Evolutionary conservation across 371 early-diverging fungal genomes (phyloP).

Genomic region (Conidiobolus incongruus): DNA sequence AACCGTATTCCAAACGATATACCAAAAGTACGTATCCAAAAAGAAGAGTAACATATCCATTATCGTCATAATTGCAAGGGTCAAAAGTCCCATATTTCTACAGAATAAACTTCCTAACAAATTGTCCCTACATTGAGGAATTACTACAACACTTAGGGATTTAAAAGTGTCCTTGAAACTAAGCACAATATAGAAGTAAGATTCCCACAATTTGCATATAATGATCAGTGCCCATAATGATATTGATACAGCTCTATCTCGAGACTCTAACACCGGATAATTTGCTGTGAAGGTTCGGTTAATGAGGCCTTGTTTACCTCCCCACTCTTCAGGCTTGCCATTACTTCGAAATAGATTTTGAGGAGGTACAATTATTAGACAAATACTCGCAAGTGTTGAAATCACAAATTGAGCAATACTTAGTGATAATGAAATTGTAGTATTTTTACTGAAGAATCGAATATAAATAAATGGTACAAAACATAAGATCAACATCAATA

Average conservation of each 20-base stretch:
- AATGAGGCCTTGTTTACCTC: constrained; percentile 22
- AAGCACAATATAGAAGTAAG: constrained; percentile 62
- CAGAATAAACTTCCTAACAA: constrained; percentile 23
- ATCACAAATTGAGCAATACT: constrained; percentile 39
- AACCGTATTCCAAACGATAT: constrained; percentile 62
- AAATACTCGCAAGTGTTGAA: constrained; percentile 38
- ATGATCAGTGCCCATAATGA: constrained; percentile 51
- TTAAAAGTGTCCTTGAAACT: constrained; percentile 51
- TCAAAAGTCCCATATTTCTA: constrained; percentile 34
- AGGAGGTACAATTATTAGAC: constrained; percentile 39
- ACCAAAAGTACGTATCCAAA: constrained; percentile 82
- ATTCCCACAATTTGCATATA: constrained; percentile 48
- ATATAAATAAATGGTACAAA: constrained; percentile 44
- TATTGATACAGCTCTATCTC: constrained; percentile 53
- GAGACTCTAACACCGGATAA: constrained; percentile 43
- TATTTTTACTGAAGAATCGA: constrained; percentile 17
- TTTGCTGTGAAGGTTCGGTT: constrained; percentile 53
- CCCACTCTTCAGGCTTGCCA: constrained; percentile 14
- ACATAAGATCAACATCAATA: constrained; percentile 39
- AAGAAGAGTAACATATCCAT: constrained; percentile 42
- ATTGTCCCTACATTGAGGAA: constrained; percentile 27
- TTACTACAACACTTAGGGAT: constrained; percentile 26
- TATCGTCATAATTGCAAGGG: constrained; percentile 53
- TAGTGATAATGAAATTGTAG: constrained; percentile 22
- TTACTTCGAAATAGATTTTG: constrained; percentile 28